phyloP scores from a whole-genome alignment of 148 eudicot genomes.

The Camellia sinensis region DNA sequence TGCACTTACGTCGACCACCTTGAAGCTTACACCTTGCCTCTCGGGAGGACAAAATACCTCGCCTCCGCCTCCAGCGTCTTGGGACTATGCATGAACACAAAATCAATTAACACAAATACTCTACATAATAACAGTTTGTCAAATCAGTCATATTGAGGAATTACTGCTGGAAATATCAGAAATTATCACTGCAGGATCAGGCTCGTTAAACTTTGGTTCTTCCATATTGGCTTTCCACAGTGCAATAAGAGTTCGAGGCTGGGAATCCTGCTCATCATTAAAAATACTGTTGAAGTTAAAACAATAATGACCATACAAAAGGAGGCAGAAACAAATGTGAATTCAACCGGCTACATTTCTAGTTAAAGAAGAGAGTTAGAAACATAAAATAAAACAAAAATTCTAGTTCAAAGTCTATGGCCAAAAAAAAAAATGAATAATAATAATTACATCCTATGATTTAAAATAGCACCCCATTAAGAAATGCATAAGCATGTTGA shows the following conservation, averaged over 20 bases:
- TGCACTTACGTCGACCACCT: constrained; percentile 56
- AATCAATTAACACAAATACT: constrained; percentile 7
- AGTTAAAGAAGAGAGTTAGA: not conserved
- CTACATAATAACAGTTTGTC: not conserved
- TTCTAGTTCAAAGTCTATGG: not conserved
- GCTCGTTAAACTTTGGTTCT: constrained; percentile 62
- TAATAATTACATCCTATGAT: not conserved
- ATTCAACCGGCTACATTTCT: too few species aligned
- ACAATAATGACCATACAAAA: not conserved
- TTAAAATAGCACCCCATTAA: not conserved
- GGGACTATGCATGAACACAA: constrained; percentile 55
- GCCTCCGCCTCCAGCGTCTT: constrained; percentile 54
- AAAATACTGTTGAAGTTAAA: not conserved
- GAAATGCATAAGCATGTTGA: not conserved
- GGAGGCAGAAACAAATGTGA: not conserved
- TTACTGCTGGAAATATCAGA: constrained; percentile 71
- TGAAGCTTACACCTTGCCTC: constrained; percentile 52
- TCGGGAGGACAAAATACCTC: constrained; percentile 39
- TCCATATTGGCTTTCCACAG: constrained; percentile 91
- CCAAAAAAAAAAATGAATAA: too few species aligned
- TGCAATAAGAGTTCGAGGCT: constrained; percentile 69
- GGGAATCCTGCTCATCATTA: constrained; percentile 61
- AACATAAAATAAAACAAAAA: not conserved
- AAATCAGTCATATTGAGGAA: constrained; percentile 20
- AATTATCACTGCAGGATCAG: constrained; percentile 68